Evolutionary conservation across 108 stramenopile genomes (phyloP).

Genomic region (Nitzschia putrida): DNA sequence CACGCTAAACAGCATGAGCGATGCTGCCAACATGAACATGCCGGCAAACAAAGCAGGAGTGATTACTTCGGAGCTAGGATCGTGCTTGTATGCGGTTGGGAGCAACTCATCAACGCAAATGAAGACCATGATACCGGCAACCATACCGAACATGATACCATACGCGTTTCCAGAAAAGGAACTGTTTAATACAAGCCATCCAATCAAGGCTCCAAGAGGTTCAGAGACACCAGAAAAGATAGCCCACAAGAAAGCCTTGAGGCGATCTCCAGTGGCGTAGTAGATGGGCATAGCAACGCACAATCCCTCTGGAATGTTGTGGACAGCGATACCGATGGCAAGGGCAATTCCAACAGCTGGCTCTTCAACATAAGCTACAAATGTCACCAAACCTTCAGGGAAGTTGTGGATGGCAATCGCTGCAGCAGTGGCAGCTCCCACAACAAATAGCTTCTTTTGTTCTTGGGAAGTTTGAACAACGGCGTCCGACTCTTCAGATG

Average conservation of each 20-base stretch:
- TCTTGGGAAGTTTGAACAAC: too few relatives aligned
- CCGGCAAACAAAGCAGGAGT: slow-evolving; percentile 83
- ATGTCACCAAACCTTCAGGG: slow-evolving; percentile 63
- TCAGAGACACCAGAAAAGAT: slow-evolving; percentile 72
- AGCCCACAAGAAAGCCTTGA: slow-evolving; percentile 83
- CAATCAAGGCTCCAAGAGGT: slow-evolving; percentile 75
- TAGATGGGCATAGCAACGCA: slow-evolving; percentile 91
- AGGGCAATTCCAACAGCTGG: slow-evolving; percentile 70
- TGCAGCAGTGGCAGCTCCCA: slow-evolving; percentile 69
- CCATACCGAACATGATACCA: slow-evolving; percentile 81
- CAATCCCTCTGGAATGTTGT: slow-evolving; percentile 88
- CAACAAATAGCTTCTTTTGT: background rate
- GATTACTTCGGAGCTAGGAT: slow-evolving; percentile 84
- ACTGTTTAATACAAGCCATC: slow-evolving; percentile 68
- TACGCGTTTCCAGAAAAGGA: slow-evolving; percentile 55
- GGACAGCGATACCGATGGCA: slow-evolving; percentile 69
- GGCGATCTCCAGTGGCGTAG: slow-evolving; percentile 84
- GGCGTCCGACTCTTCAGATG: background rate
- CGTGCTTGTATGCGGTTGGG: slow-evolving; percentile 94
- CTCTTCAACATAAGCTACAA: slow-evolving; percentile 63
- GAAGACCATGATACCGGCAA: slow-evolving; percentile 89
- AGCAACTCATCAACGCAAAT: slow-evolving; percentile 89
- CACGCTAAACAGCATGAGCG: slow-evolving; percentile 77
- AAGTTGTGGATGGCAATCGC: slow-evolving; percentile 86
- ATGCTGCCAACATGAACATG: slow-evolving; percentile 90